phyloP scores from a whole-genome alignment of 805 yeast species.

The Yamadazyma endophytica region DNA sequence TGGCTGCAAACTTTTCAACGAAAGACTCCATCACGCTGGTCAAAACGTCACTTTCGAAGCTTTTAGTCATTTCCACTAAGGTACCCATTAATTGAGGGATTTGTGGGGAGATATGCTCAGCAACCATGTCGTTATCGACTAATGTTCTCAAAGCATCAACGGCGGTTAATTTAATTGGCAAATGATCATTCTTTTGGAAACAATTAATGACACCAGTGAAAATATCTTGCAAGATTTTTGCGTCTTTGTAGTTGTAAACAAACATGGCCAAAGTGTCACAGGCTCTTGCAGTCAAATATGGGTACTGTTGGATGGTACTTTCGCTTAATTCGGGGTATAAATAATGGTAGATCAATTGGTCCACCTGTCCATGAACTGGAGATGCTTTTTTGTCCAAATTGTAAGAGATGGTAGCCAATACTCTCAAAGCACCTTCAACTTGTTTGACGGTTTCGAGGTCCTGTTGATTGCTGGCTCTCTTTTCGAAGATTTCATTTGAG shows the following conservation, averaged over 20 bases:
- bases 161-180: constrained; percentile 49
- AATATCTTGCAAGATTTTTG: constrained; percentile 32
- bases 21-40: constrained; percentile 43
- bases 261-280: constrained; percentile 44
- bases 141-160: constrained; percentile 50
- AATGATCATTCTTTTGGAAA: constrained; percentile 38
- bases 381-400: constrained; percentile 31
- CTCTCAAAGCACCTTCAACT: constrained; percentile 40
- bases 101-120: constrained; percentile 37
- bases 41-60: constrained; percentile 39
- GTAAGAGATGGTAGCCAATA: constrained; percentile 37
- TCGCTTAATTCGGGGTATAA: constrained; percentile 38
- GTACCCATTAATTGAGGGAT: constrained; percentile 44
- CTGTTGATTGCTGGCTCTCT: constrained; percentile 24
- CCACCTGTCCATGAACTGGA: constrained; percentile 38
- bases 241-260: constrained; percentile 29
- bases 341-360: constrained; percentile 32
- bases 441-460: constrained; percentile 28
- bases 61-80: constrained; percentile 41
- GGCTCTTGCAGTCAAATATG: constrained; percentile 44
- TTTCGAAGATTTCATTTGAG: constrained; percentile 31
- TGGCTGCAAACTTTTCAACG: constrained; percentile 39
- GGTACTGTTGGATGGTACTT: constrained; percentile 24
- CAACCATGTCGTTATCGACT: constrained; percentile 43
- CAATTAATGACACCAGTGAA: constrained; percentile 39